Conservation (phyloP, 2,329 filamentous ascomycete species). For the Aquanectria penicillioides region DNA sequence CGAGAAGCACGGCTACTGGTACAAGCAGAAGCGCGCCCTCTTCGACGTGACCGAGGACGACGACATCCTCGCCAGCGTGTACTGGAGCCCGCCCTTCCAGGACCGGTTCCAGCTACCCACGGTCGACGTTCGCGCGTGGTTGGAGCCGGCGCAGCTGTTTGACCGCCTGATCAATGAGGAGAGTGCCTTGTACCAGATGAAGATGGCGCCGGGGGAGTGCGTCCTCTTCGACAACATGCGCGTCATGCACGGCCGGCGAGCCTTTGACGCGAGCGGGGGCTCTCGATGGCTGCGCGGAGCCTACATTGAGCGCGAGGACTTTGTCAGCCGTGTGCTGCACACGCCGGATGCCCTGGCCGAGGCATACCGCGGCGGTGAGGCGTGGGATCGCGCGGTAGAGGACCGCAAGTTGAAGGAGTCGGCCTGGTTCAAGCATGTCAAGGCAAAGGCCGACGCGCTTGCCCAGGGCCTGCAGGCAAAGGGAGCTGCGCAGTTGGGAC, state of each 20-base stretch:
- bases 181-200: conserved; percentile 72
- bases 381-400: conserved; percentile 41
- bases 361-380: conserved; percentile 32
- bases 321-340: conserved; percentile 49
- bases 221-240: conserved; percentile 92
- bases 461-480: conserved; percentile 28
- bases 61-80: conserved; percentile 43
- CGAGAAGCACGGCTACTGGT: conserved; percentile 71
- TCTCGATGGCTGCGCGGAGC: conserved; percentile 86
- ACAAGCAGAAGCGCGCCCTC: conserved; percentile 67
- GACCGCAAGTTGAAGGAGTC: conserved; percentile 37
- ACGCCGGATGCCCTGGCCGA: conserved; percentile 42
- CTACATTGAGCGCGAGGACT: conserved; percentile 73
- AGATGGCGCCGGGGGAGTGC: conserved; percentile 83
- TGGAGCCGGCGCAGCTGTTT: conserved; percentile 64
- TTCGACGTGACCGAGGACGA: conserved; percentile 48
- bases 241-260: conserved; percentile 82
- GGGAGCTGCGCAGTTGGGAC: conserved; percentile 32
- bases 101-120: conserved; percentile 53
- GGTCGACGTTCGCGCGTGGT: conserved; percentile 51
- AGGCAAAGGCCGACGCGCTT: conserved; percentile 21
- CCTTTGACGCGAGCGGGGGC: conserved; percentile 74
- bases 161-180: conserved; percentile 66
- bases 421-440: conserved; percentile 40
- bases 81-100: conserved; percentile 87